Conservation (phyloP, 331 rosid genomes). For the Quercus tomentella region DNA sequence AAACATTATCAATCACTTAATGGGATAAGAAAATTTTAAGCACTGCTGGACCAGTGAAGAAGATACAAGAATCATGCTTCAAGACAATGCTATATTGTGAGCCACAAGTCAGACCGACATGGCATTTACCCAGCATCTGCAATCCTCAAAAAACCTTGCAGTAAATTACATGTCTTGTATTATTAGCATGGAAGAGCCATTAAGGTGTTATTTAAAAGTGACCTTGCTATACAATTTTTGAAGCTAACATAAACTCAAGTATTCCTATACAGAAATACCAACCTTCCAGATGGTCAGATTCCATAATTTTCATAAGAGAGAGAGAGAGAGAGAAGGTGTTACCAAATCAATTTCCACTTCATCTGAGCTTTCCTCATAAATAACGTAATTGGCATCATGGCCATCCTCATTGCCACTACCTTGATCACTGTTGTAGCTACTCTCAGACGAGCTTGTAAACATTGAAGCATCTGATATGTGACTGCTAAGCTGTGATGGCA, state of each 20-base stretch:
- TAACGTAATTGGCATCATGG: constrained; percentile 47
- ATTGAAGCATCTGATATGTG: constrained; percentile 66
- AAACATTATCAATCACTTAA: neutral
- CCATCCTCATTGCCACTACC: constrained; percentile 98
- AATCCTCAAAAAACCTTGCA: constrained; percentile 9
- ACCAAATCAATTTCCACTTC: constrained; percentile 69
- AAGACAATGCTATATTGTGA: neutral
- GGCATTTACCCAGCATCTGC: neutral
- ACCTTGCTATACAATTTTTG: constrained; percentile 4
- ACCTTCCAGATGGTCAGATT: neutral
- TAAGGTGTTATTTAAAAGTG: neutral
- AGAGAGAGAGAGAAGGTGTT: constrained; percentile 7
- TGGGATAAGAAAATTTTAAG: neutral
- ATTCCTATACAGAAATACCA: neutral
- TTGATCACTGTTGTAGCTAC: constrained; percentile 90
- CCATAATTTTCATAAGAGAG: neutral
- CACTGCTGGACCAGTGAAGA: neutral
- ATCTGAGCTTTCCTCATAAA: constrained; percentile 88
- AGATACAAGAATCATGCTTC: neutral
- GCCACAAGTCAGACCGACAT: constrained; percentile 7
- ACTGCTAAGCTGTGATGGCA: constrained; percentile 69
- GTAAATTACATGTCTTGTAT: neutral
- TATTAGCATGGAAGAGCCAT: neutral
- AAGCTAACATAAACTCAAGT: neutral
- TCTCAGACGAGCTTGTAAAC: constrained; percentile 79